Evolutionary conservation across 441 rosid species (phyloP), one percentile per base, ranked within the genome.

Genomic region (Euphorbia schlechtendalii): DNA sequence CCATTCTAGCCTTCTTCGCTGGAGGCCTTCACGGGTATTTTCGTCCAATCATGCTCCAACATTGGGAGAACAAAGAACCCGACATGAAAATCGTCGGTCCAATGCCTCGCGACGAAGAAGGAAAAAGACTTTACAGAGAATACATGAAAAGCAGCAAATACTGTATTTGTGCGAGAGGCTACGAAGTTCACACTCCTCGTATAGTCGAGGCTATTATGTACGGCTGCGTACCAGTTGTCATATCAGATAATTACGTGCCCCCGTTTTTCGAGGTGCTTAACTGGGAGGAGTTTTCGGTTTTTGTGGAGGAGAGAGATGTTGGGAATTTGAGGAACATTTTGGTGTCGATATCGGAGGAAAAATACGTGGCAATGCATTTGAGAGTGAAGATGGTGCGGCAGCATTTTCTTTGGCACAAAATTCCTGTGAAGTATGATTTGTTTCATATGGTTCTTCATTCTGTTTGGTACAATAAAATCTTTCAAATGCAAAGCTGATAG

Each of bases 11-110:
- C 64, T 92, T 92, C 77, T 90, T 90, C 70, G 98, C 97, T 2
- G 97, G 98, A 56, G 80, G 89, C 56, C 85, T 84, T 87, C 96
- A 92, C 0, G 94, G 98, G 32, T 86, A 88, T 79, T 83, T 92
- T 30, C 85, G 90, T 36, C 89, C 92, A 0, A 74, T 82, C 55
- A 75, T 88, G 34, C 78, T 80, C 18, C 78, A 73, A 54, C 71
- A 69, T 68, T 92, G 98, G 98, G 94, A 81, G 74, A 82, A 82
- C 63, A 90, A 83, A 77, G 80, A 79, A 66, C 67, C 83, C 4
- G 92, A 88, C 81, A 88, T 92, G 96, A 92, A 83, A 78, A 84
- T 92, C 74, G 63, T 84, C 0, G 92, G 94, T 61, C 88, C 90
- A 4, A 74, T 90, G 92, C 82, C 89, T 24, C 92, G 83, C 20